A percentile compares a stretch with the other conserved stretches of the same genome.
These are phyloP conservation scores for Juncus effusus DNA, from an alignment of 176 grass and related monocot genomes.

Conservation along the genomic window DNA sequence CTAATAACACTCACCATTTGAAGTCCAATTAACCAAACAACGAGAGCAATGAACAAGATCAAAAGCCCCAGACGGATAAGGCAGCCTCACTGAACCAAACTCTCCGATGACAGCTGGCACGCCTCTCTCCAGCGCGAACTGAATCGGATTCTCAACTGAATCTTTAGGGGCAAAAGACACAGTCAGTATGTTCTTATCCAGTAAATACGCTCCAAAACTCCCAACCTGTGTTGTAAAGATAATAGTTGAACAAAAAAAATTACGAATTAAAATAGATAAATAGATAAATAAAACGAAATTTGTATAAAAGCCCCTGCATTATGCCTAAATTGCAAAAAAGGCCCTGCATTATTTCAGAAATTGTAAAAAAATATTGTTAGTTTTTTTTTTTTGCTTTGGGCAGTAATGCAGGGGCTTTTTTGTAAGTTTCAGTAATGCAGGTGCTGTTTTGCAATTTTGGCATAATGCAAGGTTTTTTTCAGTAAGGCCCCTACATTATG, in stretches of 20 bases:
- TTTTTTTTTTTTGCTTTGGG: no score
- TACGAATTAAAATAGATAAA: constrained; percentile 2
- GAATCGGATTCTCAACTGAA: constrained; percentile 58
- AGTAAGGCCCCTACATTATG: no score
- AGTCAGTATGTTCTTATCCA: constrained; percentile 72
- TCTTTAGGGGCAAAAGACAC: constrained; percentile 87
- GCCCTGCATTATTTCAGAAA: no score
- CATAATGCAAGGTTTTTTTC: no score
- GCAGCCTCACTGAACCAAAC: constrained; percentile 72
- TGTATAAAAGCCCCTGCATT: no score
- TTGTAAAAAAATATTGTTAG: no score
- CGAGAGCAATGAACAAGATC: constrained; percentile 82
- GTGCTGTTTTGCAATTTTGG: no score
- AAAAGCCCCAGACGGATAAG: constrained; percentile 67
- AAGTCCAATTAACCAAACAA: constrained; percentile 67
- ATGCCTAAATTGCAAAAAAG: no score
- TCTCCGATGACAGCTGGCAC: constrained; percentile 78
- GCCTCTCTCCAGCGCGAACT: constrained; percentile 82
- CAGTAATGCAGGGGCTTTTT: no score
- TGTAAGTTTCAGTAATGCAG: no score
- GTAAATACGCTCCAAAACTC: constrained; percentile 73
- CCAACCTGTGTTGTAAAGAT: constrained; percentile 36
- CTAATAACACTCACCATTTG: constrained; percentile 49
- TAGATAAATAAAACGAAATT: no score
- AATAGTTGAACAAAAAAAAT: constrained; percentile 1